A percentile compares a stretch with the other conserved stretches of the same genome.
These are phyloP conservation scores for Crepidotus variabilis DNA, from an alignment of 768 basidiomycete species.

Conservation along the genomic window DNA sequence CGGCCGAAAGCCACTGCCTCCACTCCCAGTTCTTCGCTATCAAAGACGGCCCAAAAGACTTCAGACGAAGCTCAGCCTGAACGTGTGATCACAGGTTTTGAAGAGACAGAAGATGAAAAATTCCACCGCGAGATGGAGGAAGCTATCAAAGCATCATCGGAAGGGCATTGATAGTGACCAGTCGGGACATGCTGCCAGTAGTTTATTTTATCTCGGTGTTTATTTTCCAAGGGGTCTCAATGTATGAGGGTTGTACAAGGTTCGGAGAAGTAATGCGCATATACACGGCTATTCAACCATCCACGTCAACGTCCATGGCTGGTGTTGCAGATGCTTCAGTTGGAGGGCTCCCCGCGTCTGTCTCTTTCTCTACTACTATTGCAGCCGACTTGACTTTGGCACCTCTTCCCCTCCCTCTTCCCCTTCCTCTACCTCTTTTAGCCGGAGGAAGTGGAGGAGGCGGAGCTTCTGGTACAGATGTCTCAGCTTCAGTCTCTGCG, in stretches of 20 bases:
- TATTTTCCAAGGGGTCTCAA: too few species aligned
- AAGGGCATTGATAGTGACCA: too few species aligned
- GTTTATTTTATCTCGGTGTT: too few species aligned
- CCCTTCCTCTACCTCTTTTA: conserved; percentile 29
- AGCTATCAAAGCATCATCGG: conserved; percentile 14
- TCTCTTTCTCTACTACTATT: conserved; percentile 16
- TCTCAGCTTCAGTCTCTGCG: conserved; percentile 17
- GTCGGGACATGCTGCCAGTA: too few species aligned
- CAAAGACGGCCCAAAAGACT: background rate
- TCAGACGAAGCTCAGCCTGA: background rate
- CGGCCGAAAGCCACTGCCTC: too few species aligned
- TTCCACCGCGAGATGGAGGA: conserved; percentile 12
- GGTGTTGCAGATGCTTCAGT: conserved; percentile 33
- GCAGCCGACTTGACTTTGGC: conserved; percentile 25
- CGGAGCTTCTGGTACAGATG: conserved; percentile 2
- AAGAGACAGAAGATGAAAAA: conserved; percentile 3
- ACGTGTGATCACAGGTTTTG: too few species aligned
- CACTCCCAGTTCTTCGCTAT: too few species aligned
- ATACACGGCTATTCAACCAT: conserved; percentile 6
- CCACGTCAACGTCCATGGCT: conserved; percentile 23
- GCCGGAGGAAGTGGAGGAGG: conserved; percentile 17
- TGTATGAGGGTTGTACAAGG: too few species aligned
- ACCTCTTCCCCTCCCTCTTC: conserved; percentile 31
- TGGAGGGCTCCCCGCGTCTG: conserved; percentile 17
- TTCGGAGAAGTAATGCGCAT: background rate